Evolutionary conservation across 1,139 yeast genomes (phyloP).

Genomic region (Pichia sp.): DNA sequence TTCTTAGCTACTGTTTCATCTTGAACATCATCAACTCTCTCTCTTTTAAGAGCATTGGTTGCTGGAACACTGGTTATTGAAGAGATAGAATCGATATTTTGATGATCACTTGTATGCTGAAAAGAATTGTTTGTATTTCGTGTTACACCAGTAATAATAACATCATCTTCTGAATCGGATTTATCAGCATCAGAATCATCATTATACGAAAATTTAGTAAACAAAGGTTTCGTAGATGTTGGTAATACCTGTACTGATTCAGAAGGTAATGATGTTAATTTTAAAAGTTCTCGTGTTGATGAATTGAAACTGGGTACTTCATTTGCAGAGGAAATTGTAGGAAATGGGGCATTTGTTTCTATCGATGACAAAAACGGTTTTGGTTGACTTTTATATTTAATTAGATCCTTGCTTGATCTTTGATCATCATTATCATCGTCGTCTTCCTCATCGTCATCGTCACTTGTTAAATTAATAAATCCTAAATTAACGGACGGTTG

Average conservation of each 20-base stretch:
- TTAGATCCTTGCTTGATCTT: not conserved
- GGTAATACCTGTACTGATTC: no score
- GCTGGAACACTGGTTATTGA: not conserved
- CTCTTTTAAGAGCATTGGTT: not conserved
- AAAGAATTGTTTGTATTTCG: not conserved
- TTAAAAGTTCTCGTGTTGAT: not conserved
- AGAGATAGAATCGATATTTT: not conserved
- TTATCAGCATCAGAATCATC: constrained; percentile 14
- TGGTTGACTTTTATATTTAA: no score
- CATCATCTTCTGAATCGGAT: constrained; percentile 15
- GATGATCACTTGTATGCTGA: not conserved
- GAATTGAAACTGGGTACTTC: not conserved
- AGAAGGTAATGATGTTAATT: no score
- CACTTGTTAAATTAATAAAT: constrained; percentile 13
- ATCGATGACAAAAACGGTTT: no score
- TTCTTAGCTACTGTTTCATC: constrained; percentile 2
- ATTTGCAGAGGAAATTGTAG: not conserved
- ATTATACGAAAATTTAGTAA: constrained; percentile 11
- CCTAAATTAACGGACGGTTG: not conserved
- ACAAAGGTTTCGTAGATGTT: not conserved
- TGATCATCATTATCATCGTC: not conserved
- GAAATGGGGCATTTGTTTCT: no score
- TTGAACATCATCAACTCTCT: constrained; percentile 1
- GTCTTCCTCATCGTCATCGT: constrained; percentile 11
- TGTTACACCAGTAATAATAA: constrained; percentile 14